Percentiles rank a stretch among this genome's conserved stretches.
Conservation (phyloP, 768 basidiomycete species). For the Solioccasus polychromus region DNA sequence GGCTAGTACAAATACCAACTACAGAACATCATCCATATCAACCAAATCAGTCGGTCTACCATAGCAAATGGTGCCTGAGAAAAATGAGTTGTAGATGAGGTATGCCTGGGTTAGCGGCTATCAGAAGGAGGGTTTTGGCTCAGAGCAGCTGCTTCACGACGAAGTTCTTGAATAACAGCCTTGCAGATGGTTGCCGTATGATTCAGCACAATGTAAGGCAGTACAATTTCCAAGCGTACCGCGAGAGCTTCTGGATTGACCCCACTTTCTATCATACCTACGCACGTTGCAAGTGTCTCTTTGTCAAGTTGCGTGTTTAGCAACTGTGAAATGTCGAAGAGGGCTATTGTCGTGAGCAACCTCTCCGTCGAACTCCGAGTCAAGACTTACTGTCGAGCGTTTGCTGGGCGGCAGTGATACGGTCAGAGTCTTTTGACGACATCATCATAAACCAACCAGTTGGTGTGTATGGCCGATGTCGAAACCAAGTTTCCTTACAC, state of each 20-base stretch:
- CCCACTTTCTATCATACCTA: constrained; percentile 89
- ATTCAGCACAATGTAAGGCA: background rate
- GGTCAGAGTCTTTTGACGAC: constrained; percentile 54
- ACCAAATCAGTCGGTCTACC: constrained; percentile 18
- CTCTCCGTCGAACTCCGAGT: background rate
- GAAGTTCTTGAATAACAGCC: constrained; percentile 84
- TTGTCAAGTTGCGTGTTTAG: constrained; percentile 86
- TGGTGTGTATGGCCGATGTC: too few species aligned
- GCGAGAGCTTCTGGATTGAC: constrained; percentile 91
- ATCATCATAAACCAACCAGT: too few species aligned
- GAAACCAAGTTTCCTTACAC: too few species aligned
- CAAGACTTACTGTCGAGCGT: constrained; percentile 63
- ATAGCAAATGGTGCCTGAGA: constrained; percentile 7
- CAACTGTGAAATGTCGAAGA: constrained; percentile 85
- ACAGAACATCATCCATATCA: constrained; percentile 18
- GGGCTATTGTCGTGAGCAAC: constrained; percentile 44
- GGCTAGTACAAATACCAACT: constrained; percentile 7
- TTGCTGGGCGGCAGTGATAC: constrained; percentile 61
- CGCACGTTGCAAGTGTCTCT: constrained; percentile 88
- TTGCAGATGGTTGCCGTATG: constrained; percentile 27
- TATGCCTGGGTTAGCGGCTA: constrained; percentile 18
- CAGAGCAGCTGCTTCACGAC: constrained; percentile 58
- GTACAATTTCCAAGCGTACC: constrained; percentile 44
- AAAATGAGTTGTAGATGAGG: background rate
- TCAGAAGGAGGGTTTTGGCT: constrained; percentile 26